Conservation (phyloP, 768 basidiomycete species). For the Galerina marginata region DNA sequence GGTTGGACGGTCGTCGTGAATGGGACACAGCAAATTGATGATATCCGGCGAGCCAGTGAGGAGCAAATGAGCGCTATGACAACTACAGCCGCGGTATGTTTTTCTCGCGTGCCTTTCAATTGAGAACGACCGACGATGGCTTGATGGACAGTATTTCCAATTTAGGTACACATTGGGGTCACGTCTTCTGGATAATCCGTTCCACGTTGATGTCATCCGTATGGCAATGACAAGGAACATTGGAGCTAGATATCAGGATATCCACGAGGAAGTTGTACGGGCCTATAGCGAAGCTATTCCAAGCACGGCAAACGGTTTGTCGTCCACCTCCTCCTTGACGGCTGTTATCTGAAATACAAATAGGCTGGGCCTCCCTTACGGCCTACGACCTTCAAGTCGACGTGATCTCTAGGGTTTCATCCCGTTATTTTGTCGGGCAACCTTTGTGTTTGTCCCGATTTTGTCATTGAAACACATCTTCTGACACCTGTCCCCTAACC, state of each 20-base stretch:
- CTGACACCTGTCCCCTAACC: background rate
- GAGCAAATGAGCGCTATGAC: constrained; percentile 48
- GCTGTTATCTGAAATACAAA: background rate
- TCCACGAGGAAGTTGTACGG: constrained; percentile 31
- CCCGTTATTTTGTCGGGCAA: constrained; percentile 32
- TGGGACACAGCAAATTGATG: constrained; percentile 45
- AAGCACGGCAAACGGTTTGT: constrained; percentile 1
- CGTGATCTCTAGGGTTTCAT: constrained; percentile 27
- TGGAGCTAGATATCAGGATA: constrained; percentile 23
- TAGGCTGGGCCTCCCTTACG: constrained; percentile 22
- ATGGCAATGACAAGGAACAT: constrained; percentile 38
- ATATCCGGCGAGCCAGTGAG: constrained; percentile 50
- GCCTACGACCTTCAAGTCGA: constrained; percentile 23
- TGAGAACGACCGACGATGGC: background rate
- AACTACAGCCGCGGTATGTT: constrained; percentile 32
- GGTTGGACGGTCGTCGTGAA: constrained; percentile 52
- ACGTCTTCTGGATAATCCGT: constrained; percentile 29
- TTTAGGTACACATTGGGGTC: constrained; percentile 39
- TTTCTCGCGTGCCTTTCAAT: background rate
- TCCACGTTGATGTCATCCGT: constrained; percentile 37
- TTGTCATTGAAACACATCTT: background rate
- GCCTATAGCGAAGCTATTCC: constrained; percentile 24
- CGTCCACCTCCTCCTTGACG: background rate
- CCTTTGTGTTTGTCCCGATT: constrained; percentile 28
- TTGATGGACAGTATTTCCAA: constrained; percentile 31